Evolutionary conservation across 2,329 filamentous ascomycete species (phyloP), one percentile per base, ranked within the genome.

Genomic region (Exophiala viscosa): DNA sequence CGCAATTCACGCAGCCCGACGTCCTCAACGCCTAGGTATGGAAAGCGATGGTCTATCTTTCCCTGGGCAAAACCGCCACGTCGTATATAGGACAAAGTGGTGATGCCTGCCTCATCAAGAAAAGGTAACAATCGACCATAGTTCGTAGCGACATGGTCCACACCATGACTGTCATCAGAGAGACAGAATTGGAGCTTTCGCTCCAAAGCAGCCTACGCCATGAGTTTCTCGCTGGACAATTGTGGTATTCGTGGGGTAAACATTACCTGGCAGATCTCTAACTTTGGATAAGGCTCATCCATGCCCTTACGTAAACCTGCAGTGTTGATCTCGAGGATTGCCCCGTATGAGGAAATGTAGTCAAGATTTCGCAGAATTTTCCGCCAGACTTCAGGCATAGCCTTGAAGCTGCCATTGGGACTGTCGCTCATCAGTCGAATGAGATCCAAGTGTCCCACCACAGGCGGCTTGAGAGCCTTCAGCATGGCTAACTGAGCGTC

Each of bases 381-480:
- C 45, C 77, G 70, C 92, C 92, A 97, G 0, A 96, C 87, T 2
- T 74, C 69, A 1, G 69, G 65, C 76, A 82, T 84, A 55, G 66
- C 66, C 35, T 73, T 73, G 52, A 90, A 75, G 58, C 84, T 82
- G 35, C 79, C 69, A 44, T 80, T 80, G 0, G 87, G 85, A 15
- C 87, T 77, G 52, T 83, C 79, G 62, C 87, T 90, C 67, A 93
- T 78, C 58, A 99, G 73, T 10, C 92, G 78, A 49, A 97, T 86
- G 15, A 99, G 81, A 71, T 99, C 93, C 67, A 99, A 95, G 72
- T 99, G 93, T 0, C 91, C 93, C 3, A 99, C 86, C 10, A 99
- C 79, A 6, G 82, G 81, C 31, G 93, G 93, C 61, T 75, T 74
- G 59, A 96, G 70, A 6, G 80, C 76, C 48, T 72, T 70, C 42